These are phyloP conservation scores for Cyclotella choctawhatcheeana DNA, from an alignment of 108 stramenopile genomes.

Conservation along the genomic window DNA sequence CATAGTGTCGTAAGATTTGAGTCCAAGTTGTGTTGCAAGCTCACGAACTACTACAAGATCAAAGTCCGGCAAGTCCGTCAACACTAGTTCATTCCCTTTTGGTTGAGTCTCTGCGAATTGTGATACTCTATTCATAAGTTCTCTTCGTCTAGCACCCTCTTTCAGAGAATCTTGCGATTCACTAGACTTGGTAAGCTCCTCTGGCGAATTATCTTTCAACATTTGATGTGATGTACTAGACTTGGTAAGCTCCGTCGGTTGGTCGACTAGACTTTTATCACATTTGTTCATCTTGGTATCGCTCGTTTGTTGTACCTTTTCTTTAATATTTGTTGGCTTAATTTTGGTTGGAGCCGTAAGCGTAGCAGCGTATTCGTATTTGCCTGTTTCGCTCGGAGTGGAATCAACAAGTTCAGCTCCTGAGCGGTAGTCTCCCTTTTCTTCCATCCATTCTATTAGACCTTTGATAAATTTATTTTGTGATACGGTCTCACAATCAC, in stretches of 20 bases:
- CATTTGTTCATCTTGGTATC: neutral
- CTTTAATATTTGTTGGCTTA: too few relatives aligned
- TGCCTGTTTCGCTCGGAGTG: too few relatives aligned
- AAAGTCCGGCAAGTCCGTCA: slow-evolving; percentile 53
- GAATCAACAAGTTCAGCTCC: slow-evolving; percentile 63
- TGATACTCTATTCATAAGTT: slow-evolving; percentile 56
- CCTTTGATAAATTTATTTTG: slow-evolving; percentile 70
- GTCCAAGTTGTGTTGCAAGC: slow-evolving; percentile 63
- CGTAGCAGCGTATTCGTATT: too few relatives aligned
- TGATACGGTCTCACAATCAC: slow-evolving; percentile 87
- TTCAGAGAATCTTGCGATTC: slow-evolving; percentile 20
- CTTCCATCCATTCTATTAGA: slow-evolving; percentile 78
- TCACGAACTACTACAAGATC: slow-evolving; percentile 67
- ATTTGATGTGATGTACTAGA: too few relatives aligned
- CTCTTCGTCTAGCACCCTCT: slow-evolving; percentile 31
- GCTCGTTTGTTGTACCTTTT: neutral
- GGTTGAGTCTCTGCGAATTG: slow-evolving; percentile 52
- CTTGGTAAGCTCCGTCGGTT: too few relatives aligned
- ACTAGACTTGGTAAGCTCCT: too few relatives aligned
- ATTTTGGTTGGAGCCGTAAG: too few relatives aligned
- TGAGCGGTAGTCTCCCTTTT: slow-evolving; percentile 76
- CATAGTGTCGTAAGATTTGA: slow-evolving; percentile 55
- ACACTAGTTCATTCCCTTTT: slow-evolving; percentile 56
- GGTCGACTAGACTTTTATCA: too few relatives aligned
- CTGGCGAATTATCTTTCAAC: too few relatives aligned